Conservation (phyloP, 2,329 filamentous ascomycete genomes). For the Aspergillus flavus region DNA sequence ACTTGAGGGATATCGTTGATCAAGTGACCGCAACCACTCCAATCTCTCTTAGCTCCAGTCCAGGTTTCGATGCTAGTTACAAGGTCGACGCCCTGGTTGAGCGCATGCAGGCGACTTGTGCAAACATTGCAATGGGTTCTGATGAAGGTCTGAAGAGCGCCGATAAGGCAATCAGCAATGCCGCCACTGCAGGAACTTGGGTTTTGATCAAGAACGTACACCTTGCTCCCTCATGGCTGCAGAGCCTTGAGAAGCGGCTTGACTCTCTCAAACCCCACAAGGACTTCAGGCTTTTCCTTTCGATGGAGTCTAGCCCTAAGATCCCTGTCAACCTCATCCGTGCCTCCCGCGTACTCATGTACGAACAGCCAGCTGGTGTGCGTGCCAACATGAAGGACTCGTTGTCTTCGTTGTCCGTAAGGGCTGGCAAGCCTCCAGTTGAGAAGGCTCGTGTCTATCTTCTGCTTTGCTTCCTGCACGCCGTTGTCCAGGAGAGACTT, state of each 20-base stretch:
- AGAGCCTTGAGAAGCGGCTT: slow-evolving; percentile 95
- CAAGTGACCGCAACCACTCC: slow-evolving; percentile 83
- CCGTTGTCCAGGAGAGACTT: slow-evolving; percentile 90
- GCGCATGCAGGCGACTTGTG: slow-evolving; percentile 77
- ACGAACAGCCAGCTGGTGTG: slow-evolving; percentile 95
- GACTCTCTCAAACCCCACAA: slow-evolving; percentile 91
- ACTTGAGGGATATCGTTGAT: slow-evolving; percentile 80
- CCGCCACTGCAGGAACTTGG: slow-evolving; percentile 90
- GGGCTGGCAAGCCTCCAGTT: slow-evolving; percentile 79
- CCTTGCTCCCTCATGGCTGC: slow-evolving; percentile 91
- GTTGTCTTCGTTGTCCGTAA: slow-evolving; percentile 75
- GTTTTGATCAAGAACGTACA: slow-evolving; percentile 99
- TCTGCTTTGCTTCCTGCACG: slow-evolving; percentile 89
- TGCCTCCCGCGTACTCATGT: slow-evolving; percentile 92
- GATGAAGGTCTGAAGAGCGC: slow-evolving; percentile 90
- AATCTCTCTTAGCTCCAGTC: slow-evolving; percentile 89
- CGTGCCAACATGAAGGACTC: slow-evolving; percentile 99
- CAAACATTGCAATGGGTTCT: slow-evolving; percentile 98
- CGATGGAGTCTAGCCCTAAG: slow-evolving; percentile 96
- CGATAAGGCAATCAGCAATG: slow-evolving; percentile 92
- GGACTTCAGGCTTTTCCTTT: slow-evolving; percentile 93
- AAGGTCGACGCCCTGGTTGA: slow-evolving; percentile 96
- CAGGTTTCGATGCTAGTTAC: slow-evolving; percentile 97
- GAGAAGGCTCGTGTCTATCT: slow-evolving; percentile 90
- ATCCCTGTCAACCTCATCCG: slow-evolving; percentile 95